phyloP scores from a whole-genome alignment of 805 yeast genomes.

The Ogataea naganishii region DNA sequence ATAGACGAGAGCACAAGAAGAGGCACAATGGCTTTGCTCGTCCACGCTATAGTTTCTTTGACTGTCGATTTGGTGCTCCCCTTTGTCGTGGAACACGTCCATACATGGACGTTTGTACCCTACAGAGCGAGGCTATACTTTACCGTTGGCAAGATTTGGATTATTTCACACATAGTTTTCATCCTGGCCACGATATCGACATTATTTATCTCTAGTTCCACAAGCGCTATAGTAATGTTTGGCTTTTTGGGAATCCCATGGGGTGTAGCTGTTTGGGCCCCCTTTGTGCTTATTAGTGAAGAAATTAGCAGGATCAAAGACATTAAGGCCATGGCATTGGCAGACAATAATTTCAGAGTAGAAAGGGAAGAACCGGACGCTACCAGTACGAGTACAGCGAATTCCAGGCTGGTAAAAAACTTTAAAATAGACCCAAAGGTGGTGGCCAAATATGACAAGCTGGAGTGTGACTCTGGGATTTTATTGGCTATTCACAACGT shows the following conservation, averaged over 20 bases:
- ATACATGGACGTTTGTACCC: constrained; percentile 7
- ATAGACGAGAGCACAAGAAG: constrained; percentile 40
- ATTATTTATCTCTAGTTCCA: constrained; percentile 31
- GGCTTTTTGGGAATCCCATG: constrained; percentile 51
- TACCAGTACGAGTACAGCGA: neutral
- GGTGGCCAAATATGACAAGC: constrained; percentile 24
- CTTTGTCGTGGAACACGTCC: constrained; percentile 21
- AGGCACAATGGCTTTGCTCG: constrained; percentile 43
- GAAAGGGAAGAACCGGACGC: neutral
- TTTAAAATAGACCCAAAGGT: constrained; percentile 13
- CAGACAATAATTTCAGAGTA: constrained; percentile 1
- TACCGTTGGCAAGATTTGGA: constrained; percentile 37
- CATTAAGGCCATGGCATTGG: constrained; percentile 24
- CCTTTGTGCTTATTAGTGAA: constrained; percentile 52
- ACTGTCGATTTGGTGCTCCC: constrained; percentile 37
- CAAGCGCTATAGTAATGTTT: constrained; percentile 37
- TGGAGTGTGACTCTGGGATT: constrained; percentile 49
- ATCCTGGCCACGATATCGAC: constrained; percentile 39
- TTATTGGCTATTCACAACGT: constrained; percentile 50
- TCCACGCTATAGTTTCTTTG: constrained; percentile 40
- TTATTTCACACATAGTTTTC: constrained; percentile 39
- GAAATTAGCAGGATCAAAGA: constrained; percentile 45
- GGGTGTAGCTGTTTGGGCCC: constrained; percentile 64
- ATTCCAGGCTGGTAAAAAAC: neutral
- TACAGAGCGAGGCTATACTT: constrained; percentile 7